Conservation (phyloP, 1,139 yeast genomes). For the Debaryomycetaceae sp. region DNA sequence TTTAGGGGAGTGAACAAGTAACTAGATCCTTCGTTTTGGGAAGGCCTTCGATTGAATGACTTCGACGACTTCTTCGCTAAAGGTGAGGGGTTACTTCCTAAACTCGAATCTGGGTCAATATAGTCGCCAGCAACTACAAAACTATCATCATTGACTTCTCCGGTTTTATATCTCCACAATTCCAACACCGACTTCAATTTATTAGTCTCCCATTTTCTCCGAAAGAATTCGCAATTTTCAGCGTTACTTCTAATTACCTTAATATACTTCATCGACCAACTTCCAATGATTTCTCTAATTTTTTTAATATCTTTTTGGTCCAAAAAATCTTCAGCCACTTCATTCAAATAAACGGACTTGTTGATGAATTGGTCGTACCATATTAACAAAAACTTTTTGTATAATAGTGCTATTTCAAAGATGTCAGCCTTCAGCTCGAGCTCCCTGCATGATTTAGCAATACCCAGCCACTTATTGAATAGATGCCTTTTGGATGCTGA, state of each 20-base stretch:
- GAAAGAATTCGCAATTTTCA: conserved; percentile 35
- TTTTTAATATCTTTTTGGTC: conserved; percentile 27
- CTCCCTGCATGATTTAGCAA: conserved; percentile 1
- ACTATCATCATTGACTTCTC: conserved; percentile 7
- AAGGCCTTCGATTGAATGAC: conserved; percentile 1
- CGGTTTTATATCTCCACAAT: conserved; percentile 31
- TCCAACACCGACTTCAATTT: conserved; percentile 31
- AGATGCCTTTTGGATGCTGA: conserved; percentile 8
- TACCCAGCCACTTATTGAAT: conserved; percentile 13
- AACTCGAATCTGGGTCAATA: conserved; percentile 18
- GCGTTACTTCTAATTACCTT: conserved; percentile 31
- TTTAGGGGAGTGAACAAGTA: conserved; percentile 37
- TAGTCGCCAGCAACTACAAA: neutral
- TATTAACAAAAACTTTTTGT: conserved; percentile 26
- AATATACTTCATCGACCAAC: conserved; percentile 39
- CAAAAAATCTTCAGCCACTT: conserved; percentile 26
- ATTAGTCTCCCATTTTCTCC: conserved; percentile 30
- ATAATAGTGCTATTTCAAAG: conserved; percentile 22
- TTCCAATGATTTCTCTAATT: conserved; percentile 25
- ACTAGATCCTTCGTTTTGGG: conserved; percentile 10
- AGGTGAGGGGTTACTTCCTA: conserved; percentile 33
- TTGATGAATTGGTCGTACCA: conserved; percentile 34
- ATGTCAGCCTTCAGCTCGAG: conserved; percentile 2
- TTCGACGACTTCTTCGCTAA: conserved; percentile 24
- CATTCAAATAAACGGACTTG: conserved; percentile 21